Percentiles rank a stretch among this genome's conserved stretches.
These are phyloP conservation scores for Vitellaria paradoxa DNA, from an alignment of 179 eudicot species.

Conservation along the genomic window DNA sequence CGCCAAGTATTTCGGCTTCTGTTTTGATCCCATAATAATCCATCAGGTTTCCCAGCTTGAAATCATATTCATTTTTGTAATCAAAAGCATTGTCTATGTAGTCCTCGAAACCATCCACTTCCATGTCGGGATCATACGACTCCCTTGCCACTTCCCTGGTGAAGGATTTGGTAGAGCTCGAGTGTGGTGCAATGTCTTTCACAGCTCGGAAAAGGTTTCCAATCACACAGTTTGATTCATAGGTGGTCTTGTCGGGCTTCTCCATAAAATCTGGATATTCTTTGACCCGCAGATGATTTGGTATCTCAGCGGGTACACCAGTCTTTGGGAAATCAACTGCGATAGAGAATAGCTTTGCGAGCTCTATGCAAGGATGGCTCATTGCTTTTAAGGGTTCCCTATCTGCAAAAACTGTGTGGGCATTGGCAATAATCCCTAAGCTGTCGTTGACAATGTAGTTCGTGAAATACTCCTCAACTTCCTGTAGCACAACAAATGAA, in stretches of 20 bases:
- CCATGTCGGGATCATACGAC: slow-evolving; percentile 72
- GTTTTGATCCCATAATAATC: slow-evolving; percentile 84
- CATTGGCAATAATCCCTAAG: slow-evolving; percentile 83
- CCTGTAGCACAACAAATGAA: slow-evolving; percentile 36
- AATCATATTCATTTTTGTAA: slow-evolving; percentile 70
- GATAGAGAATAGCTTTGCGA: slow-evolving; percentile 66
- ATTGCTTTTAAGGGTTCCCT: slow-evolving; percentile 46
- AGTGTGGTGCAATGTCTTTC: slow-evolving; percentile 54
- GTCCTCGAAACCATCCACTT: slow-evolving; percentile 65
- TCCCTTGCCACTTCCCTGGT: slow-evolving; percentile 54
- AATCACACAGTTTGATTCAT: slow-evolving; percentile 54
- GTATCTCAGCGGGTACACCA: slow-evolving; percentile 86
- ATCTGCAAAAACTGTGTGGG: slow-evolving; percentile 86
- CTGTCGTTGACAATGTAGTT: slow-evolving; percentile 89
- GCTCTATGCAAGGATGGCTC: slow-evolving; percentile 61
- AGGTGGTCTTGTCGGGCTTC: slow-evolving; percentile 74
- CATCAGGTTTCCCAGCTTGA: slow-evolving; percentile 77
- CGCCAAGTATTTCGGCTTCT: slow-evolving; percentile 80
- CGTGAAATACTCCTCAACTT: slow-evolving; percentile 76
- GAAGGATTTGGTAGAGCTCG: slow-evolving; percentile 34
- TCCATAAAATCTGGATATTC: slow-evolving; percentile 93
- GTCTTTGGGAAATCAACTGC: slow-evolving; percentile 99
- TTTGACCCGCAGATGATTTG: slow-evolving; percentile 58
- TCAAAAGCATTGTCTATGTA: slow-evolving; percentile 62
- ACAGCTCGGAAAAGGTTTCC: slow-evolving; percentile 84